These are phyloP conservation scores for Quercus tomentella DNA, from an alignment of 331 rosid genomes.

Conservation along the genomic window DNA sequence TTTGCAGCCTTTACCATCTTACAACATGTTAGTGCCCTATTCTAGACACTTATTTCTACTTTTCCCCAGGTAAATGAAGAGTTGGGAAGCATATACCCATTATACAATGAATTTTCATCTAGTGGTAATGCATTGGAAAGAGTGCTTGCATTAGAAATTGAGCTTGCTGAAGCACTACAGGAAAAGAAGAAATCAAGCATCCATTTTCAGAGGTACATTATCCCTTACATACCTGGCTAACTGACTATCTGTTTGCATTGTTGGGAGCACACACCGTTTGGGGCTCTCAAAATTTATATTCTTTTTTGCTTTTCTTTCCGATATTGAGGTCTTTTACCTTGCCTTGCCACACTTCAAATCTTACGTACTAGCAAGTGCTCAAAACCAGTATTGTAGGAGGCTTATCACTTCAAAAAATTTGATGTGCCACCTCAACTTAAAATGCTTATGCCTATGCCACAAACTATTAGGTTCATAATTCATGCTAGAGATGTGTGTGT, in stretches of 20 bases:
- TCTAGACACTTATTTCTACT: conserved; percentile 12
- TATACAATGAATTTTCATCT: conserved; percentile 51
- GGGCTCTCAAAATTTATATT: too few species aligned
- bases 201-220: conserved; percentile 84
- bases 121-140: conserved; percentile 91
- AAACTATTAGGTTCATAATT: too few species aligned
- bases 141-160: conserved; percentile 93
- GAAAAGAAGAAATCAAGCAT: conserved; percentile 65
- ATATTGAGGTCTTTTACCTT: too few species aligned
- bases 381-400: background rate
- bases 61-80: conserved; percentile 78
- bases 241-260: conserved; percentile 4
- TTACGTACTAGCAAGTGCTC: background rate
- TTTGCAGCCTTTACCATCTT: conserved; percentile 11
- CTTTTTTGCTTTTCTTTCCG: too few species aligned
- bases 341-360: too few species aligned
- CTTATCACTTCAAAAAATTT: background rate
- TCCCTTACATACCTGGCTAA: conserved; percentile 8
- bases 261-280: background rate
- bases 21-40: background rate
- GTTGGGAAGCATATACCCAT: conserved; percentile 69
- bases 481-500: too few species aligned
- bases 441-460: too few species aligned
- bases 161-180: conserved; percentile 89
- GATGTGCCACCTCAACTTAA: background rate